phyloP scores from a whole-genome alignment of 305 asterid species.

The Solanum hybrid region DNA sequence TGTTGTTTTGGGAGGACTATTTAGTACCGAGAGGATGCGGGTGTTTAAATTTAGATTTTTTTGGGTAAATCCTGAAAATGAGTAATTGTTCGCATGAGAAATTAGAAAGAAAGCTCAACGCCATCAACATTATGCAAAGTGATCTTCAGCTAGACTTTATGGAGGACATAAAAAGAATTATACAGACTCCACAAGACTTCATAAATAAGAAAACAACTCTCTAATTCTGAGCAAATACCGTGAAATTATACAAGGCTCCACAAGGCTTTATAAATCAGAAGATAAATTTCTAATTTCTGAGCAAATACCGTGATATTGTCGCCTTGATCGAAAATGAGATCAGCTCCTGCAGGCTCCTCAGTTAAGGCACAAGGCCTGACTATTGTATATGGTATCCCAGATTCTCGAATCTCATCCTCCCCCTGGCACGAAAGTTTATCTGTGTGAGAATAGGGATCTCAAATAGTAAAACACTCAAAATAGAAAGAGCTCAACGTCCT shows the following conservation, averaged over 20 bases:
- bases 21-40: too few species aligned
- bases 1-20: too few species aligned
- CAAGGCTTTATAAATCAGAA: not conserved
- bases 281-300: not conserved
- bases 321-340: constrained; percentile 84
- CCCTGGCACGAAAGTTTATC: constrained; percentile 38
- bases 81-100: too few species aligned
- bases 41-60: too few species aligned
- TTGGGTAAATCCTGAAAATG: too few species aligned
- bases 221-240: constrained; percentile 30
- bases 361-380: constrained; percentile 94
- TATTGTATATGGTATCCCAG: constrained; percentile 71
- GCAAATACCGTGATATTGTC: constrained; percentile 74
- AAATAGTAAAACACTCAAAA: not conserved
- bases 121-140: not conserved
- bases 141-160: not conserved
- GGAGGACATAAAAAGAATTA: not conserved
- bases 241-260: constrained; percentile 12
- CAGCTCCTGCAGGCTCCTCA: constrained; percentile 97
- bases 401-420: constrained; percentile 79
- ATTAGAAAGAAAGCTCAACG: not conserved
- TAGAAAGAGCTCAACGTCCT: not conserved
- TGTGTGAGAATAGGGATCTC: not conserved
- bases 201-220: not conserved
- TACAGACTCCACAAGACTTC: not conserved